phyloP scores from a whole-genome alignment of 305 asterid species.

The Solanum aculeatissimum region DNA sequence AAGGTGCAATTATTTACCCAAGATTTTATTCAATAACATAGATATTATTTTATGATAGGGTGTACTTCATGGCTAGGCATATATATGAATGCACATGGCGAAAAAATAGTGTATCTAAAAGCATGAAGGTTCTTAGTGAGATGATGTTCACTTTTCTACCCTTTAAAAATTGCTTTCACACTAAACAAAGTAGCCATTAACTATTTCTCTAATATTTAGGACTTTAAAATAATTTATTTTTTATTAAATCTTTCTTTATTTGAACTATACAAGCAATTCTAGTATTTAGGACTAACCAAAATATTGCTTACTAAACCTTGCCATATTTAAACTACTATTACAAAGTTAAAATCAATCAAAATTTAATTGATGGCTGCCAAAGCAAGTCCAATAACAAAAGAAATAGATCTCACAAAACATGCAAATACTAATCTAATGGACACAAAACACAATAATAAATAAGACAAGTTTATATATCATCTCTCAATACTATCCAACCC shows the following conservation, averaged over 20 bases:
- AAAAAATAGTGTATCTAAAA: not conserved
- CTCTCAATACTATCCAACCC: not conserved
- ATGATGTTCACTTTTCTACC: not conserved
- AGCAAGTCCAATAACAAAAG: not conserved
- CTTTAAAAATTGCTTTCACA: not conserved
- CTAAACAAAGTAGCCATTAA: not conserved
- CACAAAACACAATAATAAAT: too few relatives aligned
- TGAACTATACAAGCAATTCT: not conserved
- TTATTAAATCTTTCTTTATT: not conserved
- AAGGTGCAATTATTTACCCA: not conserved
- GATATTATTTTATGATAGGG: not conserved
- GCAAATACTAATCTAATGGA: not conserved
- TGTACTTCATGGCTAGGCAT: not conserved
- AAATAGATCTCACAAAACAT: not conserved
- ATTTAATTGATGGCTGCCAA: not conserved
- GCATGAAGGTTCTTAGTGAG: not conserved
- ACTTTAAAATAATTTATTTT: not conserved
- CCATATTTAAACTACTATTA: not conserved
- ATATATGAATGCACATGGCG: not conserved
- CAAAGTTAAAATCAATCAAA: not conserved
- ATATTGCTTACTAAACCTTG: not conserved
- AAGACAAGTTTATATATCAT: too few relatives aligned
- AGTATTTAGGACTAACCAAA: not conserved
- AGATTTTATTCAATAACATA: not conserved
- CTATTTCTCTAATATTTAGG: not conserved